These are phyloP conservation scores for Phanerochaete sordida DNA, from an alignment of 768 basidiomycete genomes.

Conservation along the genomic window DNA sequence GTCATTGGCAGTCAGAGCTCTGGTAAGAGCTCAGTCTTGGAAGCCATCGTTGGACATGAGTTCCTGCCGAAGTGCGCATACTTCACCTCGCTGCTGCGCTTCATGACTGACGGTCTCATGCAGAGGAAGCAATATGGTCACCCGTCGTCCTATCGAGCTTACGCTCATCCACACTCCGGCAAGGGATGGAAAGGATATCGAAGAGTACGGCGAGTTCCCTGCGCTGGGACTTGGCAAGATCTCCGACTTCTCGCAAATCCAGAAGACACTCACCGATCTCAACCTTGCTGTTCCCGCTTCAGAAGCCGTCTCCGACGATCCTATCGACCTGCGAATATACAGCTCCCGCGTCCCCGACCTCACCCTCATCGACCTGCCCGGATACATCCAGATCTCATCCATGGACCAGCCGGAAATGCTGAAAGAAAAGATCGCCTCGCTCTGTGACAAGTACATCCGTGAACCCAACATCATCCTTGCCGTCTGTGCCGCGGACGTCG, in stretches of 20 bases:
- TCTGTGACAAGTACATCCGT: constrained; percentile 98
- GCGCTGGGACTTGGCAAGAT: constrained; percentile 85
- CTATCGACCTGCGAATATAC: constrained; percentile 96
- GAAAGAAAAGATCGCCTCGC: constrained; percentile 83
- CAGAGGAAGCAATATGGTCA: constrained; percentile 99
- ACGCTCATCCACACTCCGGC: constrained; percentile 91
- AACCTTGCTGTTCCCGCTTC: constrained; percentile 90
- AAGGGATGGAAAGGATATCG: constrained; percentile 47
- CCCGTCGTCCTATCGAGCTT: constrained; percentile 94
- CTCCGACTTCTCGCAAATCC: constrained; percentile 87
- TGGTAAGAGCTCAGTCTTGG: constrained; percentile 96
- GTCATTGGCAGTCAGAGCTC: constrained; percentile 98
- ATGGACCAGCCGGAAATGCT: constrained; percentile 94
- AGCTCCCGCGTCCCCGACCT: constrained; percentile 96
- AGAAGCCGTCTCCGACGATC: constrained; percentile 89
- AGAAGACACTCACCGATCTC: constrained; percentile 89
- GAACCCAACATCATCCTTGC: constrained; percentile 99
- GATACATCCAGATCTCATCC: constrained; percentile 93
- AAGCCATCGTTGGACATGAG: constrained; percentile 96
- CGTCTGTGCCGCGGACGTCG: constrained; percentile 97
- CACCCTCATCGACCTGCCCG: constrained; percentile 95
- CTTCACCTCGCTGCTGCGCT: not conserved
- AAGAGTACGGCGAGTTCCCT: constrained; percentile 94
- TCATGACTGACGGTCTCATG: not conserved
- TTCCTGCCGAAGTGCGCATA: constrained; percentile 89